Evolutionary conservation across 129 eudicot species (phyloP).

Genomic region (Lonicera japonica): DNA sequence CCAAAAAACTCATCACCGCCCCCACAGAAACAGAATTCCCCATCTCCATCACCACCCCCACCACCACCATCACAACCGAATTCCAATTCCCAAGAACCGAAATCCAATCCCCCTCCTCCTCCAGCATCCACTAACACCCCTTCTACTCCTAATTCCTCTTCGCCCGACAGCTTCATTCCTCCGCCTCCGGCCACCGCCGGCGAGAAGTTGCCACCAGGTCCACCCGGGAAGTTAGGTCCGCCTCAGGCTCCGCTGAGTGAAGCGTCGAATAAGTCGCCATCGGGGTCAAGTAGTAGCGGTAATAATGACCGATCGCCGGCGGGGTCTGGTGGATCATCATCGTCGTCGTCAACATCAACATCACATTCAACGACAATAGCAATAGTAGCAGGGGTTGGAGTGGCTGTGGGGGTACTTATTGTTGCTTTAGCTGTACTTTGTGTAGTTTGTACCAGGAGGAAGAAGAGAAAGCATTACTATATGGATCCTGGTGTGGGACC

Average conservation of each 20-base stretch:
- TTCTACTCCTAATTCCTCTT: background rate
- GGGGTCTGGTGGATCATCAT: background rate
- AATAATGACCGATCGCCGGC: background rate
- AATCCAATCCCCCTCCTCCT: slow-evolving; percentile 2
- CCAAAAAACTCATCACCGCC: background rate
- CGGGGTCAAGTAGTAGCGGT: background rate
- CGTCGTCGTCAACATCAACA: background rate
- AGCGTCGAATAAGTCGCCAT: background rate
- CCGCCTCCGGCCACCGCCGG: background rate
- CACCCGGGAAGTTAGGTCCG: background rate
- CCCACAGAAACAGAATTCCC: background rate
- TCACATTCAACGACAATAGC: background rate
- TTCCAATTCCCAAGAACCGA: background rate
- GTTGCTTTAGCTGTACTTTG: slow-evolving; percentile 14
- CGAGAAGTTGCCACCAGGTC: background rate
- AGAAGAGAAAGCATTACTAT: slow-evolving; percentile 25
- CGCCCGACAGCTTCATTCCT: background rate
- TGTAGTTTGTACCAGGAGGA: slow-evolving; percentile 23
- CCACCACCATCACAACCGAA: background rate
- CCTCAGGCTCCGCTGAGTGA: too few relatives aligned
- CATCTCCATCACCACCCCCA: background rate
- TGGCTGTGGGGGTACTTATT: slow-evolving; percentile 13
- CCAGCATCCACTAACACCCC: background rate
- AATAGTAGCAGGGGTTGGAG: slow-evolving; percentile 19
- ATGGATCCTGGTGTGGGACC: slow-evolving; percentile 9